Conservation (phyloP, 2,329 filamentous ascomycete species). For the Elsinoe batatas region DNA sequence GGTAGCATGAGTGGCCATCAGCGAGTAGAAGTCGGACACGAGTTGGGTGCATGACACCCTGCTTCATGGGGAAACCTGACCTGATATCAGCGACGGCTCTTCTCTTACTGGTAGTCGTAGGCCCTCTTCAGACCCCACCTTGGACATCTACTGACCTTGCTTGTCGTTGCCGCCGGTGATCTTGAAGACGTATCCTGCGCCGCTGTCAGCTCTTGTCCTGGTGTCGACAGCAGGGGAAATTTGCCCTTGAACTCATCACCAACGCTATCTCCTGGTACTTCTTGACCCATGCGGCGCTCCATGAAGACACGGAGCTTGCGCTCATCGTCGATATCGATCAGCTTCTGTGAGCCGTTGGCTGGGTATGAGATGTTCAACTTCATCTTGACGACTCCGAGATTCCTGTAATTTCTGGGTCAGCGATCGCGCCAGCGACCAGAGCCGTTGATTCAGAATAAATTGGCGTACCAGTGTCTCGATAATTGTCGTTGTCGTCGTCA, state of each 20-base stretch:
- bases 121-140: not conserved
- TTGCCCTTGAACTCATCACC: constrained; percentile 97
- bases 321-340: constrained; percentile 98
- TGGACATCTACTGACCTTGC: constrained; percentile 45
- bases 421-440: not conserved
- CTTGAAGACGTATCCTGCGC: constrained; percentile 71
- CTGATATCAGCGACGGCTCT: not conserved
- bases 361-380: constrained; percentile 80
- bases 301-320: constrained; percentile 98
- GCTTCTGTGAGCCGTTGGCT: constrained; percentile 99
- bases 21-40: constrained; percentile 95
- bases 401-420: not conserved
- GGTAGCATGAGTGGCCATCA: constrained; percentile 99
- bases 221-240: not conserved
- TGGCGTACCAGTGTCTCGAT: constrained; percentile 11
- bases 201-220: not conserved
- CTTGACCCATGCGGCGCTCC: constrained; percentile 92
- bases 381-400: constrained; percentile 36
- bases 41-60: constrained; percentile 97
- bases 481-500: constrained; percentile 5
- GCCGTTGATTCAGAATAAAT: not conserved
- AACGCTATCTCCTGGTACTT: constrained; percentile 87
- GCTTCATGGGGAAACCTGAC: constrained; percentile 98
- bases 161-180: constrained; percentile 99
- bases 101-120: not conserved